Evolutionary conservation across 371 early-diverging fungal genomes (phyloP), one percentile per base, ranked within the genome.

Genomic region (Entomophthora muscae): DNA sequence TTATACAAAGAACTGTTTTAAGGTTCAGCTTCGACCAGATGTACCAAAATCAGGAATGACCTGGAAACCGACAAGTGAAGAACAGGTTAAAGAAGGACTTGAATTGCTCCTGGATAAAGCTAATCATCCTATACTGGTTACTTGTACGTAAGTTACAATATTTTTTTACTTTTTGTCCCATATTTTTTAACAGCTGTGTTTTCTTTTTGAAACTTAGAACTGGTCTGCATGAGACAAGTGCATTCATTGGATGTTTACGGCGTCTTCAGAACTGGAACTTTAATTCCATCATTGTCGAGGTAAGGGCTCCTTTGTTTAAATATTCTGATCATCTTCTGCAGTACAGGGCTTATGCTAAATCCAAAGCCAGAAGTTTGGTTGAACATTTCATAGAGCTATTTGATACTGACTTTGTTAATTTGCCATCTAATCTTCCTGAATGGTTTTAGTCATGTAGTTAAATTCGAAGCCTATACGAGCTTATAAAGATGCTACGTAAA

Each of bases 321-420:
- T 53, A 51, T 31, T 57, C 28, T 26, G 13, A 62, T n/a, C 24
- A 53, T 57, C 17, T 23, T 63, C n/a, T 51, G n/a, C 66, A 86
- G 88, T 95, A 95, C 68, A 88, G 92, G 21, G 78, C 84, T 57
- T 95, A 84, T 75, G 91, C 93, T 3, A 90, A 90, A 3, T 87
- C 77, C 51, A 93, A 90, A 67, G 80, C 84, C 7, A 80, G 93
- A 33, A 88, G 85, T 68, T 81, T 85, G 21, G 90, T 88, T 67
- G 93, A 95, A 66, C 93, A 94, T 70, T 93, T 95, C 66, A 91
- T 95, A 57, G 97, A 96, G 67, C 71, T 95, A 28, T 96, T 93
- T 76, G 95, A 96, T 72, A 70, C 82, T 42, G 95, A 95, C 71
- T 76, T 95, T 66, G 83, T 95, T 31, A 87, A 86, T 1, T 69